Base-by-base conservation (phyloP, 1,139 yeast genomes). In the Pichia kudriavzevii region DNA sequence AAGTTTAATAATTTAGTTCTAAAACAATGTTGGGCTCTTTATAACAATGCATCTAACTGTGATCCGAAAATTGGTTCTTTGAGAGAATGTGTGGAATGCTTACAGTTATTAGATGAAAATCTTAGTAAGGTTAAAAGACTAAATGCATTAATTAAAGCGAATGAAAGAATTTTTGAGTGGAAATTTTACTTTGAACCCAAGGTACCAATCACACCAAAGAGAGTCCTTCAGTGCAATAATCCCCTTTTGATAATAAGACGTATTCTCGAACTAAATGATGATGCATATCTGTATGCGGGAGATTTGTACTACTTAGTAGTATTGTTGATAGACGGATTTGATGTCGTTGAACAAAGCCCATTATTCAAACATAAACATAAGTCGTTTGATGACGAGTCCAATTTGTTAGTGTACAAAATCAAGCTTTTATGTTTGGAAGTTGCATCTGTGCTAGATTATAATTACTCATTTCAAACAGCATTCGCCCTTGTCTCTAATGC, bases 341-440 rank as follows among this genome's bases (percentile, higher is more conserved):
- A 45, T 22, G 28, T 45, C 6, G 31, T 30, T 10, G 38, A 41
- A 6, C 36, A 36, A 7, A 39, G 42, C 12, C 48, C 45, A 17
- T 35, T 43, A 10, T 47, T 41, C 11, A 17, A 30, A 21, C 20
- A 29, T 22, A 29, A 29, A 7, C 16, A 17, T n/a, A 32, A 26
- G 15, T 26, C 32, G 2, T 36, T 25, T 27, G 31, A 50, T 37
- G 59, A 60, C 38, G 55, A 58, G 26, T 29, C 32, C 7, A 38
- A 43, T 22, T 38, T 43, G 11, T 29, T 46, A 2, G 34, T 36
- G 1, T 30, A 46, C 2, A 61, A 63, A 34, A 46, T 75, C 18
- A 61, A 67, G 42, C 58, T 72, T 4, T 63, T 71, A 7, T 75
- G 79, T 48, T 68, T 79, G 25, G 82, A 77, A 46, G 67, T 74